Evolutionary conservation across 495 filamentous ascomycete species (phyloP), one percentile per base, ranked within the genome.

Genomic region (Amphirosellinia nigrospora): DNA sequence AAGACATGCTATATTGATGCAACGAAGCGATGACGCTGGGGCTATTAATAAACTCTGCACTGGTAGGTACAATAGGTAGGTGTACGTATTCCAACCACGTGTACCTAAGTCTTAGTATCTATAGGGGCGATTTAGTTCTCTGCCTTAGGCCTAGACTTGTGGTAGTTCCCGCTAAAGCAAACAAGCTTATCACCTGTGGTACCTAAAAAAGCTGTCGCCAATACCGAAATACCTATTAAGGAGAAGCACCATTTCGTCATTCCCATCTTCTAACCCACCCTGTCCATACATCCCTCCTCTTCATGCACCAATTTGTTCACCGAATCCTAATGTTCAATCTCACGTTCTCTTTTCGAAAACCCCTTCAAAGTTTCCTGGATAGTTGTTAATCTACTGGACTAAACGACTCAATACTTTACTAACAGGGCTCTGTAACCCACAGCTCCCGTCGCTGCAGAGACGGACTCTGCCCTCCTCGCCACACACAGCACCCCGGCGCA

Each of bases 181-280:
- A 50, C 7, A 50, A 50, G 48, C 48, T 52, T 52, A 28, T 30
- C 23, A 9, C 48, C 23, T 1, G 10, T 16, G 21, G 48, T 9
- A 28, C 50, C 50, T 53, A 53, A 28, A 53, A 53, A 15, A 1
- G 23, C 50, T 30, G 48, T 9, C 9, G n/a, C 21, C 11, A 4
- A 36, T 60, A 60, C 34, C 2, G 30, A 38, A 23, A 39, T 39
- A 39, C 34, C 21, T 30, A 28, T 13, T 11, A 13, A 53, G 8
- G 5, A 32, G 16, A 50, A 45, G 46, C 63, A 53, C 45, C 32
- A 48, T 65, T 53, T 65, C 63, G 63, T 65, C 63, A 65, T 65
- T 64, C 16, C 43, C 43, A 43, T 5, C 43, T 50, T 7, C 7
- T 4, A 4, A 34, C 59, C 43, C 41, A 32, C 32, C 21, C 28